Base-by-base conservation (phyloP, 805 yeast species). In the Brettanomyces custersianus region DNA sequence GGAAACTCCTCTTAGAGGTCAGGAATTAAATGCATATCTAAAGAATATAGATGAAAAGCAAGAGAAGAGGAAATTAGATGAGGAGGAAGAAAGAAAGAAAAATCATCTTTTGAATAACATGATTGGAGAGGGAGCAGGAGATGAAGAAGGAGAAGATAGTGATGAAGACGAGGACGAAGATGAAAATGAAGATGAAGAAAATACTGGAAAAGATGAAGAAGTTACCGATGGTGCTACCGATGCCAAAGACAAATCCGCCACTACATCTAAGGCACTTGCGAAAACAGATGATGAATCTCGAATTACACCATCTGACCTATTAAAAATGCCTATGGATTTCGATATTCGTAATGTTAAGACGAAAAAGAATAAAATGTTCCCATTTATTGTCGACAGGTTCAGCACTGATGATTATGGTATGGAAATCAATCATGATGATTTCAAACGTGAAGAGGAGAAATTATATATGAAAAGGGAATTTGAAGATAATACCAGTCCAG, bases 341-440 rank as follows among this genome's bases (percentile, higher is more conserved):
- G 84, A 80, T 48, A 71, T 78, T 29, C 63, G 70, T 21, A 63
- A 63, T 5, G 65, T 67, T 25, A 59, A 55, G 49, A 72, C 65
- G 55, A 20, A 18, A 17, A 71, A 51, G 57, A 68, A 65, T 55
- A 72, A 68, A 30, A 80, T 82, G 83, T 92, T 90, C 51, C 97
- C 95, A 10, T 81, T 64, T 46, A 61, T 73, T 26, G 69, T 72
- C 1, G 70, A 66, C 21, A 72, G 74, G 46, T 62, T 70, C 18
- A 74, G 81, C 44, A 62, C 68, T 32, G 97, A 92, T 52, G 96
- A 90, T 45, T 92, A 90, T 55, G 99, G 99, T 21, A 79, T 75
- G 38, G 59, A 78, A 2, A 77, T 88, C 16, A 77, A 80, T 42
- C 69, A 70, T 29, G 72, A 74, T 26, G 80, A 79, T 46, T 81